phyloP scores from a whole-genome alignment of 148 eudicot species.

The Rhododendron mucronatum region DNA sequence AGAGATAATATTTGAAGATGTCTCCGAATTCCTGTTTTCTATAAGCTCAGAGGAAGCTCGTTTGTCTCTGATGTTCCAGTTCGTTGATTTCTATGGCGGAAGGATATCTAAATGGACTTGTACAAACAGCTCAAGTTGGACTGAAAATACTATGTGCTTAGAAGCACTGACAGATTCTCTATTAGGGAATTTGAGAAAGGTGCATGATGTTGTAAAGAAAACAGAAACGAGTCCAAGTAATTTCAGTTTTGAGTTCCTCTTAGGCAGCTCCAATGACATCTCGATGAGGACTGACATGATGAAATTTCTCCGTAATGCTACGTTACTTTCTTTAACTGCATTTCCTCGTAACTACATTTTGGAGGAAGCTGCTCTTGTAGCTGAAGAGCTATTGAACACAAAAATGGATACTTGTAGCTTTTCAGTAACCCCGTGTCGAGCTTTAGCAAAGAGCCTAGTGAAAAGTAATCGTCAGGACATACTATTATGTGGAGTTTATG shows the following conservation, averaged over 20 bases:
- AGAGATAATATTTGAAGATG: constrained; percentile 72
- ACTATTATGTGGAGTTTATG: constrained; percentile 88
- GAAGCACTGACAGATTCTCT: constrained; percentile 47
- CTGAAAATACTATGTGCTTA: constrained; percentile 53
- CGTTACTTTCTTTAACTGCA: constrained; percentile 52
- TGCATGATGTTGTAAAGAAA: constrained; percentile 28
- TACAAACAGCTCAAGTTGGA: constrained; percentile 86
- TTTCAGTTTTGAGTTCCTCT: constrained; percentile 44
- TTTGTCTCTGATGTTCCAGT: constrained; percentile 65
- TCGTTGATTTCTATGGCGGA: constrained; percentile 87
- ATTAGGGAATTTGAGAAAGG: constrained; percentile 43
- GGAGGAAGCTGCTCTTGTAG: constrained; percentile 73
- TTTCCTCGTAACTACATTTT: constrained; percentile 71
- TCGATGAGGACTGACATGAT: constrained; percentile 54
- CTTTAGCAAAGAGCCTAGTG: constrained; percentile 77
- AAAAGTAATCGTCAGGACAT: constrained; percentile 94
- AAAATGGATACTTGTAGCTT: constrained; percentile 32
- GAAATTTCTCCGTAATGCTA: constrained; percentile 77
- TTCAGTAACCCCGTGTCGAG: constrained; percentile 68
- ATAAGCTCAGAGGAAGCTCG: constrained; percentile 70
- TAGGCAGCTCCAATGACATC: constrained; percentile 33
- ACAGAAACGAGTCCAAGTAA: constrained; percentile 25
- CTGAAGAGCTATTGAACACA: constrained; percentile 67
- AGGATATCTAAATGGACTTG: constrained; percentile 60
- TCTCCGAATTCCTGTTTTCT: constrained; percentile 73